Base-by-base conservation (phyloP, 352 stramenopile genomes). In the Pythium monospermum region DNA sequence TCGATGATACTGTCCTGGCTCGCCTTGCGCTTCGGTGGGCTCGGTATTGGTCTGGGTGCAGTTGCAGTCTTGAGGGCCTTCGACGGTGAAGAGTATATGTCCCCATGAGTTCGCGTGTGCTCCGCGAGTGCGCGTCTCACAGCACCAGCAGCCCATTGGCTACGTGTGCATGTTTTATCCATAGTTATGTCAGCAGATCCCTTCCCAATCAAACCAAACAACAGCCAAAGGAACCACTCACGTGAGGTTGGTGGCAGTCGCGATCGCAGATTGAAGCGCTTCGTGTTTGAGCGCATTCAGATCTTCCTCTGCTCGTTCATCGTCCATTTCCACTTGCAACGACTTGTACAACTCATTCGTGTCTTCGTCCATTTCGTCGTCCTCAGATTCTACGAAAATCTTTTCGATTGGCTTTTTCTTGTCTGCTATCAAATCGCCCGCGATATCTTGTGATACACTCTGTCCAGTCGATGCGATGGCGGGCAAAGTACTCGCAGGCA, bases 161-260 rank as follows among this genome's bases (percentile, higher is more conserved):
- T 86, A 41, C 26, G 30, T 35, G 30, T 13, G 30, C 30, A 35
- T 35, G 30, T 13, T n/a, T n/a, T n/a, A n/a, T n/a, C n/a, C n/a
- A n/a, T n/a, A n/a, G n/a, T n/a, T n/a, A n/a, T n/a, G 28, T 25
- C 22, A 49, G n/a, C 18, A 53, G 43, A 49, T 26, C 33, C 13
- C 47, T 35, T 13, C 7, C 13, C 3, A 33, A 32, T 21, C 25
- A 33, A 31, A 38, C 19, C 7, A 2, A 21, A 28, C 23, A 32
- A 10, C 2, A n/a, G n/a, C n/a, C n/a, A n/a, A n/a, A n/a, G n/a
- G n/a, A 52, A 32, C 10, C 4, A 66, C 68, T 39, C 66, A 83
- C 68, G 83, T 94, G 15, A 94, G 66, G 46, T 94, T 94, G 0
- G 83, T 89, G n/a, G 83, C 83, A 12, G 83, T 94, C 4, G 57